Base-by-base conservation (phyloP, 2,329 filamentous ascomycete species). In the Ceratocystis cubensis region DNA sequence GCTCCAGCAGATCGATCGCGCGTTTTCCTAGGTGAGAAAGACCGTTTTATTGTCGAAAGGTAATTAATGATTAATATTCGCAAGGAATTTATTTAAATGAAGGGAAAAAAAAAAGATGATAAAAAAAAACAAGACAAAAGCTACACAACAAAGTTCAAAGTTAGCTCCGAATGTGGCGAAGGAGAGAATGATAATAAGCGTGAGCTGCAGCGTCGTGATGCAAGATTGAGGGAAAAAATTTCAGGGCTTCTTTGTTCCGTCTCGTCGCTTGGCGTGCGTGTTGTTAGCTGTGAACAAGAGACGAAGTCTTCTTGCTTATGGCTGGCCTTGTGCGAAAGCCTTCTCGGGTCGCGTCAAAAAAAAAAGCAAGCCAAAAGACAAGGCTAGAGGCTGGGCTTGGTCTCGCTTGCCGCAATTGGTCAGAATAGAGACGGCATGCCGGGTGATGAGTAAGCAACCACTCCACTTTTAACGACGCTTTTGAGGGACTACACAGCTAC, bases 381-480 rank as follows among this genome's bases (percentile, higher is more conserved):
- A 41, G 37, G 37, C 37, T 41, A 41, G 4, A 41, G 37, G 37
- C 37, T 41, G 37, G 10, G 37, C 37, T 41, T 41, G 37, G 37
- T 41, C 37, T 41, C 10, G 37, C 37, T 41, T 41, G 10, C 37
- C 10, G 10, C 37, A 41, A 41, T 41, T 41, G 37, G 37, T 41
- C 37, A 41, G 13, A 41, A 41, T 41, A 4, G 13, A 37, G 30
- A 7, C 5, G 53, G 2, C 56, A 41, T 41, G 56, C 13, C 20
- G 46, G 30, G 37, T 56, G 59, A 45, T 66, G 65, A 66, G 44
- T 66, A 44, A 66, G 46, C 64, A 28, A 15, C 8, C 8, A n/a
- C 13, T 63, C 65, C 65, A 66, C 65, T 66, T 66, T 66, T 66
- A 66, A 66, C 65, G 65, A 56, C 65, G 64, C 22, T 57, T 56